Evolutionary conservation across 2,329 filamentous ascomycete genomes (phyloP).

Genomic region (Clarireedia homoeocarpa): DNA sequence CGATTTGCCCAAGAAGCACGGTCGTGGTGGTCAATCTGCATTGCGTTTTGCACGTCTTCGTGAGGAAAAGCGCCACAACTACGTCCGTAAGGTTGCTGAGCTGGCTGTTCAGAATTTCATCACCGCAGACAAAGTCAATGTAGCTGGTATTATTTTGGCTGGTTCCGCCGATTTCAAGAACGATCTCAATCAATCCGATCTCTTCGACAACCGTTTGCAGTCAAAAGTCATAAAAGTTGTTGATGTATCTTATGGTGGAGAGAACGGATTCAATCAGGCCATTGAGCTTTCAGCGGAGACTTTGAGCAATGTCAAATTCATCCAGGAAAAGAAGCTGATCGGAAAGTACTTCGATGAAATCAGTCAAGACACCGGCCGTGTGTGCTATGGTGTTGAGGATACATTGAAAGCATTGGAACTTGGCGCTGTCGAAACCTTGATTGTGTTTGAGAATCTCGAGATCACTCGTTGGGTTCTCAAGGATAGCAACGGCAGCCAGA

Average conservation of each 20-base stretch:
- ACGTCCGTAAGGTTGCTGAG: constrained; percentile 97
- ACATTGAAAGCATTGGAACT: constrained; percentile 95
- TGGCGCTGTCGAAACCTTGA: constrained; percentile 87
- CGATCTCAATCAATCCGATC: constrained; percentile 92
- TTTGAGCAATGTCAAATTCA: constrained; percentile 98
- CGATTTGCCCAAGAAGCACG: constrained; percentile 99
- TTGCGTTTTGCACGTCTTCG: constrained; percentile 98
- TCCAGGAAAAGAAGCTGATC: constrained; percentile 99
- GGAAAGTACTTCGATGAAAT: constrained; percentile 99
- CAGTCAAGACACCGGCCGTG: constrained; percentile 90
- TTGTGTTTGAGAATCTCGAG: constrained; percentile 96
- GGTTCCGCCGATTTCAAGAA: constrained; percentile 99
- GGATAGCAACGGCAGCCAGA: constrained; percentile 62
- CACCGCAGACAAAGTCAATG: constrained; percentile 96
- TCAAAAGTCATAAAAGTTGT: constrained; percentile 99
- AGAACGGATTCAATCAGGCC: constrained; percentile 99
- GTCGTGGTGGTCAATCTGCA: constrained; percentile 98
- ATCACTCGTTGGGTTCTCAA: constrained; percentile 88
- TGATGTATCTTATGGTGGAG: constrained; percentile 96
- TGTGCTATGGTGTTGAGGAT: constrained; percentile 97
- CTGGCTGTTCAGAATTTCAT: constrained; percentile 98
- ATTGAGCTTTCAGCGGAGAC: constrained; percentile 95
- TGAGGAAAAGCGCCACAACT: constrained; percentile 99
- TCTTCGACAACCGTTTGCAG: constrained; percentile 89
- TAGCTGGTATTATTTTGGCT: constrained; percentile 88